These are phyloP conservation scores for Xylaria sp. DNA, from an alignment of 2,329 filamentous ascomycete species.

Conservation along the genomic window DNA sequence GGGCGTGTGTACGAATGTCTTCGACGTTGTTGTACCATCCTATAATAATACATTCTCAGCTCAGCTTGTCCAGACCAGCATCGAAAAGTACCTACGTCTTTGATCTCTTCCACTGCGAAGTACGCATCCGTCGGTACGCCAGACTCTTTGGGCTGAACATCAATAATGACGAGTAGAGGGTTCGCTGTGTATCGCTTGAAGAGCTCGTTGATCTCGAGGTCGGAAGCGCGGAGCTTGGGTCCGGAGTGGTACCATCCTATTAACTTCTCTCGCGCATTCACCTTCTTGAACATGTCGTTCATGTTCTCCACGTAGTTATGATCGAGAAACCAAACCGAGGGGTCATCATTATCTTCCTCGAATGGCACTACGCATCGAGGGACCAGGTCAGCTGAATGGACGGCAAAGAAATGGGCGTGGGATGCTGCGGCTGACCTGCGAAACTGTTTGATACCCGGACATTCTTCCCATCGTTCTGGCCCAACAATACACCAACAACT, in stretches of 20 bases:
- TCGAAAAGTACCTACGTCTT: slow-evolving; percentile 72
- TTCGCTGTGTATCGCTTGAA: slow-evolving; percentile 99
- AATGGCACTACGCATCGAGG: slow-evolving; percentile 74
- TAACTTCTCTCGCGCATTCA: slow-evolving; percentile 97
- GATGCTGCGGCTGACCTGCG: slow-evolving; percentile 68
- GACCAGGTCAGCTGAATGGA: slow-evolving; percentile 15
- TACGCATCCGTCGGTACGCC: slow-evolving; percentile 98
- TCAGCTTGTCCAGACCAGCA: neutral
- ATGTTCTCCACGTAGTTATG: slow-evolving; percentile 99
- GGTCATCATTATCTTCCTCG: slow-evolving; percentile 98
- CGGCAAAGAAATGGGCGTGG: neutral
- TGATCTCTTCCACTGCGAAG: slow-evolving; percentile 99
- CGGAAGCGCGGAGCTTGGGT: slow-evolving; percentile 93
- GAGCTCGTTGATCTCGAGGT: slow-evolving; percentile 98
- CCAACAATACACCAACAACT: slow-evolving; percentile 92
- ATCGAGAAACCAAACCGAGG: slow-evolving; percentile 98
- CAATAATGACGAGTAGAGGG: slow-evolving; percentile 94
- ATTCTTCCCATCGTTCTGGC: slow-evolving; percentile 94
- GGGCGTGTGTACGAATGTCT: slow-evolving; percentile 97
- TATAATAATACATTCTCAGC: slow-evolving; percentile 46
- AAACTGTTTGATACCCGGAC: slow-evolving; percentile 99
- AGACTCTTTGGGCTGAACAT: slow-evolving; percentile 97
- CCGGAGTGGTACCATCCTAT: slow-evolving; percentile 99
- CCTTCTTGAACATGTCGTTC: slow-evolving; percentile 99
- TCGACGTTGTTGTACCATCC: slow-evolving; percentile 96